Percentiles rank a stretch among this genome's conserved stretches.
These are phyloP conservation scores for Xylaria bambusicola DNA, from an alignment of 495 filamentous ascomycete species.

Conservation along the genomic window DNA sequence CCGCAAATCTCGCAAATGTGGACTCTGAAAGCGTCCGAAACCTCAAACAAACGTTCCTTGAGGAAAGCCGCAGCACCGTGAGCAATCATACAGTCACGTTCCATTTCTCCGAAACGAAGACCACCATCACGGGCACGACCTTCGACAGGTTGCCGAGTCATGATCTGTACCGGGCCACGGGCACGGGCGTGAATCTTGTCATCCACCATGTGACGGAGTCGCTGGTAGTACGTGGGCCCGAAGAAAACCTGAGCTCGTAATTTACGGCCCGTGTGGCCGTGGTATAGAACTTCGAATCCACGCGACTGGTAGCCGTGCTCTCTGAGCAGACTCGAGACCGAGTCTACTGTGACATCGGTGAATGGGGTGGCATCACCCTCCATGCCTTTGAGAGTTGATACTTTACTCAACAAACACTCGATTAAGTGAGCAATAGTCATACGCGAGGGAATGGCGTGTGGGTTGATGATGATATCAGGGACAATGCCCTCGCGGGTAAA, in stretches of 20 bases:
- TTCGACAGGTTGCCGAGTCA: constrained; percentile 97
- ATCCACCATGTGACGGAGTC: constrained; percentile 98
- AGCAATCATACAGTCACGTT: constrained; percentile 99
- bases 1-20: constrained; percentile 99
- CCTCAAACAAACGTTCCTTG: constrained; percentile 96
- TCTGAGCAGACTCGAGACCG: constrained; percentile 84
- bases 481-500: constrained; percentile 90
- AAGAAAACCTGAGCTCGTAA: constrained; percentile 92
- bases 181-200: constrained; percentile 99
- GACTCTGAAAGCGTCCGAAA: constrained; percentile 96
- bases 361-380: constrained; percentile 98
- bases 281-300: constrained; percentile 98
- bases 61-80: constrained; percentile 95
- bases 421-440: constrained; percentile 99
- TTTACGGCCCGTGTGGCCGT: constrained; percentile 94
- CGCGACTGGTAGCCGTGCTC: constrained; percentile 94
- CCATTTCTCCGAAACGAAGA: constrained; percentile 99
- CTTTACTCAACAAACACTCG: constrained; percentile 96
- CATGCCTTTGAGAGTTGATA: constrained; percentile 82
- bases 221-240: constrained; percentile 98
- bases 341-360: constrained; percentile 95
- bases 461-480: constrained; percentile 98
- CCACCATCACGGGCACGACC: constrained; percentile 97
- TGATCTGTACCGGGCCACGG: constrained; percentile 91
- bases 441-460: constrained; percentile 98